Evolutionary conservation across 331 rosid species (phyloP).

Genomic region (Ulmus americana): DNA sequence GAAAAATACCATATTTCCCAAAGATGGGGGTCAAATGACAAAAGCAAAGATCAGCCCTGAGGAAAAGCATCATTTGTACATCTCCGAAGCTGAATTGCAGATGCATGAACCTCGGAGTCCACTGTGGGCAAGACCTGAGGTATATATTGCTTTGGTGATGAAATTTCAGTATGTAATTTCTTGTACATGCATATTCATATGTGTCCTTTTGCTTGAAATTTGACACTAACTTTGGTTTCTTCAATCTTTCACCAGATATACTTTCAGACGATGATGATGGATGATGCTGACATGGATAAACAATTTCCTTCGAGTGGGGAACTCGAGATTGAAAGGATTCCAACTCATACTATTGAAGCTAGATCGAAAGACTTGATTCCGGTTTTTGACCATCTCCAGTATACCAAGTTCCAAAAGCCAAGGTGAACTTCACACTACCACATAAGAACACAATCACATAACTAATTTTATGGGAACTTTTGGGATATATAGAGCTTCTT

Average conservation of each 20-base stretch:
- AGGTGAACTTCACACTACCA: slow-evolving; percentile 35
- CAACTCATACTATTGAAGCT: slow-evolving; percentile 59
- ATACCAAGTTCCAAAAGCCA: slow-evolving; percentile 44
- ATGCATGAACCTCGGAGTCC: slow-evolving; percentile 62
- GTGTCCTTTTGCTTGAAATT: slow-evolving; percentile 8
- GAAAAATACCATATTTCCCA: slow-evolving; percentile 26
- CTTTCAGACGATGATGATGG: slow-evolving; percentile 61
- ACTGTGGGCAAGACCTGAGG: slow-evolving; percentile 80
- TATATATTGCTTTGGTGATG: slow-evolving; percentile 19
- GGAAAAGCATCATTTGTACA: slow-evolving; percentile 68
- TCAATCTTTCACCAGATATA: slow-evolving; percentile 50
- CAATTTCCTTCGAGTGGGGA: slow-evolving; percentile 52
- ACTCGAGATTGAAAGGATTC: slow-evolving; percentile 70
- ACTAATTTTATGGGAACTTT: neutral
- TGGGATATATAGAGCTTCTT: neutral
- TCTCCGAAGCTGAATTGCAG: slow-evolving; percentile 92
- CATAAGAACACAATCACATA: neutral
- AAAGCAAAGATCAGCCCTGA: slow-evolving; percentile 42
- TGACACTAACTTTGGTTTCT: slow-evolving; percentile 16
- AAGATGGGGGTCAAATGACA: slow-evolving; percentile 29
- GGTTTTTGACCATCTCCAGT: slow-evolving; percentile 53
- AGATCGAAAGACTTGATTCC: slow-evolving; percentile 78
- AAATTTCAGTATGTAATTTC: neutral
- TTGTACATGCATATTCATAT: slow-evolving; percentile 6
- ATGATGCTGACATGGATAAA: slow-evolving; percentile 41